These are phyloP conservation scores for Cercospora sp. DNA, from an alignment of 2,329 filamentous ascomycete species.

Conservation along the genomic window DNA sequence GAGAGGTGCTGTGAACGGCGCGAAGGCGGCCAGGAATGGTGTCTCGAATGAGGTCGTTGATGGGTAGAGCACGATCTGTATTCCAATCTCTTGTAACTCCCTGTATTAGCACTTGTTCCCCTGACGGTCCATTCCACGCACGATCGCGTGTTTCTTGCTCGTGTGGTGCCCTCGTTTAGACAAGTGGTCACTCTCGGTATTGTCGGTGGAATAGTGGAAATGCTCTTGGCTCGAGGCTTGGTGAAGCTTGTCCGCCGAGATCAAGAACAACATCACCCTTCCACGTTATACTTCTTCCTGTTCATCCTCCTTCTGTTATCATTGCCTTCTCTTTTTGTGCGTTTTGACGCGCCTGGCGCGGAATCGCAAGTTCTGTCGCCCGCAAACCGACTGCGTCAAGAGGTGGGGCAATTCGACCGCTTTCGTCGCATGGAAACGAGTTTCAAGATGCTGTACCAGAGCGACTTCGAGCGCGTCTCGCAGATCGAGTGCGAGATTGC, in stretches of 20 bases:
- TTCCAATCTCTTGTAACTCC: too few relatives aligned
- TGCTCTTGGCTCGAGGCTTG: slow-evolving; percentile 3
- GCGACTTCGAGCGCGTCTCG: not conserved
- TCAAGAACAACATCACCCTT: not conserved
- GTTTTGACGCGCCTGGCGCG: not conserved
- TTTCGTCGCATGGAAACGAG: not conserved
- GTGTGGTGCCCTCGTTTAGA: not conserved
- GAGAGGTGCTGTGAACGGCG: slow-evolving; percentile 18
- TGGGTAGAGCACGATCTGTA: not conserved
- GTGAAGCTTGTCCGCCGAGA: not conserved
- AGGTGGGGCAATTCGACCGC: not conserved
- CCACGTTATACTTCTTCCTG: not conserved
- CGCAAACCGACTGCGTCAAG: not conserved
- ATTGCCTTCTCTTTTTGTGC: not conserved
- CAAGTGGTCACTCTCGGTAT: not conserved
- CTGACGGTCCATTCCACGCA: too few relatives aligned
- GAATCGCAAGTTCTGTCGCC: not conserved
- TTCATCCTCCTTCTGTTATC: not conserved
- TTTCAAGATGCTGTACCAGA: not conserved
- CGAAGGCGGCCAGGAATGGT: not conserved
- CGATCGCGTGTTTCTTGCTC: not conserved
- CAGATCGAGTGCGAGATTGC: not conserved
- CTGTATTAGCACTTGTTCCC: not conserved
- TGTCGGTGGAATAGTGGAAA: not conserved
- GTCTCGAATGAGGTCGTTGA: not conserved